Percentiles rank a stretch among this genome's conserved stretches.
Conservation (phyloP, 2,329 filamentous ascomycete species). For the Lachnellula willkommii region DNA sequence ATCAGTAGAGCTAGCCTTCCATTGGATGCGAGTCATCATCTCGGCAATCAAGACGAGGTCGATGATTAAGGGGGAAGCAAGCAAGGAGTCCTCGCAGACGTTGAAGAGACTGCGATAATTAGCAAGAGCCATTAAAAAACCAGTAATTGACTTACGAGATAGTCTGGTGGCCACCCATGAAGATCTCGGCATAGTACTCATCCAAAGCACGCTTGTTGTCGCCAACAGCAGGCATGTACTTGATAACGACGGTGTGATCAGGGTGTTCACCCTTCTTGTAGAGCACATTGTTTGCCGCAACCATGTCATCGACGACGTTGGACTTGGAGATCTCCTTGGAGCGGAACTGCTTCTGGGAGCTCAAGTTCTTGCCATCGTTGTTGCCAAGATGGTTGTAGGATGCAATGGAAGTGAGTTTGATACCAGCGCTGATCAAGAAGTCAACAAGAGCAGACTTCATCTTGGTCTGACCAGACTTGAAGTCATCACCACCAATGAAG, state of each 20-base stretch:
- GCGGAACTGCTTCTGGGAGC: conserved; percentile 96
- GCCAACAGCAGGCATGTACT: conserved; percentile 98
- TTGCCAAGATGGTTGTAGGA: conserved; percentile 99
- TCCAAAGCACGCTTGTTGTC: conserved; percentile 99
- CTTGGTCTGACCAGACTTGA: conserved; percentile 99
- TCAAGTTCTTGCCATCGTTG: conserved; percentile 98
- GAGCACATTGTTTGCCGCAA: conserved; percentile 85
- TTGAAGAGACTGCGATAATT: conserved; percentile 71
- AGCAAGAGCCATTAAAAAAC: conserved; percentile 21
- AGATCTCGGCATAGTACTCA: conserved; percentile 99
- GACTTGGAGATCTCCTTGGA: conserved; percentile 99
- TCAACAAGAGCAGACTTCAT: conserved; percentile 99
- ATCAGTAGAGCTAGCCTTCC: conserved; percentile 60
- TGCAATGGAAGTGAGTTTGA: conserved; percentile 97
- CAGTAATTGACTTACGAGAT: conserved; percentile 58
- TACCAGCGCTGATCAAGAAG: conserved; percentile 96
- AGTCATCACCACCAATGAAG: conserved; percentile 97
- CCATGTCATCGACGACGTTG: conserved; percentile 99
- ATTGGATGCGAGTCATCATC: conserved; percentile 98
- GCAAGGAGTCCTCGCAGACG: conserved; percentile 95
- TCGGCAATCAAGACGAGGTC: conserved; percentile 89
- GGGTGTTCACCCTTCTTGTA: conserved; percentile 93
- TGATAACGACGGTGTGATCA: conserved; percentile 98
- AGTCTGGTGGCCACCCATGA: conserved; percentile 96
- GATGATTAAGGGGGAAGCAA: conserved; percentile 95